Evolutionary conservation across 345 rosid genomes (phyloP).

Genomic region (sweet orange (Citrus sinensis)): DNA sequence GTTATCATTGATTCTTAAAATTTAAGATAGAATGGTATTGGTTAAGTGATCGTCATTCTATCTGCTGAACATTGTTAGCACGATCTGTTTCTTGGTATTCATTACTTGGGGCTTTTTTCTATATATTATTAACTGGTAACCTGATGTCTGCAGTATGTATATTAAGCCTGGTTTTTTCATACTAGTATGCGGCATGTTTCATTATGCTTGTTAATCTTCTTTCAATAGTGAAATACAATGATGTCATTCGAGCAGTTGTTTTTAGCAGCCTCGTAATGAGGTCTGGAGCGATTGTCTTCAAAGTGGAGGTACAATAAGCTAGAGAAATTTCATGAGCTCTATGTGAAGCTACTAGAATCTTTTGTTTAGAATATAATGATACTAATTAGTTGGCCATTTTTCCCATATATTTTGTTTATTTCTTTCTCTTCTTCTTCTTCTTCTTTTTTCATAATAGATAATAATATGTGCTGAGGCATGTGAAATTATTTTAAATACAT

Average conservation of each 20-base stretch:
- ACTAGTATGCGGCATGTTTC: neutral
- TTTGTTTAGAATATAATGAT: neutral
- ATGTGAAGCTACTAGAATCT: neutral
- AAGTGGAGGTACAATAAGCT: neutral
- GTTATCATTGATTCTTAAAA: neutral
- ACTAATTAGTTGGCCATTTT: neutral
- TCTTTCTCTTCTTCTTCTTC: too few relatives aligned
- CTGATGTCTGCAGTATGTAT: neutral
- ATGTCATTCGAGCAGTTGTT: neutral
- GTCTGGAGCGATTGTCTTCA: neutral
- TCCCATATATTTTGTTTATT: neutral
- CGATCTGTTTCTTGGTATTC: neutral
- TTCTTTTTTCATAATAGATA: too few relatives aligned
- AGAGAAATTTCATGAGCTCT: neutral
- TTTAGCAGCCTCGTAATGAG: neutral
- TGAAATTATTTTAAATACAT: conserved; percentile 3
- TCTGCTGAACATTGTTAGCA: neutral
- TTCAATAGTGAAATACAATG: neutral
- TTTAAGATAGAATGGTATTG: neutral
- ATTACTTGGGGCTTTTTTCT: neutral
- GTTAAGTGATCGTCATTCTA: neutral
- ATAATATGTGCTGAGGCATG: neutral
- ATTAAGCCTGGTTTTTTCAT: neutral
- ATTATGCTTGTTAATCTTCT: too few relatives aligned
- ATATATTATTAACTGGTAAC: neutral